Base-by-base conservation (phyloP, 2,329 filamentous ascomycete species). In the Pseudocercospora ulei region DNA sequence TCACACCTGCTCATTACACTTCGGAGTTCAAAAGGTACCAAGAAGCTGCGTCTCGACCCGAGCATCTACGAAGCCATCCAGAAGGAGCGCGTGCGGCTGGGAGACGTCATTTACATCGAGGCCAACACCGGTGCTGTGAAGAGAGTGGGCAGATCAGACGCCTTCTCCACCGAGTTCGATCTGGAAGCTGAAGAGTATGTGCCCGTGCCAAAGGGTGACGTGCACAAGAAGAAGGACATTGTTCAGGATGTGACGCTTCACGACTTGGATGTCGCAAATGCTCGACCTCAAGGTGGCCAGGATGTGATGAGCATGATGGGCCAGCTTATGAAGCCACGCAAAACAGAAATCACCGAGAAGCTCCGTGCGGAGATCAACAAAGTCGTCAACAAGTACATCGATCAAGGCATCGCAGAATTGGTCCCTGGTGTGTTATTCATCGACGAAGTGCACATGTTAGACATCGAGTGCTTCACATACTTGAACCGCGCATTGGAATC, bases 291-390 rank as follows among this genome's bases (percentile, higher is more conserved):
- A 68, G 90, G 90, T 37, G 90, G 90, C 28, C 90, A 98, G 70
- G 90, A 98, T 63, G 93, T 98, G 51, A 96, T 98, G 87, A 95
- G 87, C 69, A 96, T 98, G 90, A 96, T 98, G 88, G 90, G 90
- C 56, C 90, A 98, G 65, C 68, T 98, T 58, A 95, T 96, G 86
- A 96, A 96, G 73, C 90, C 90, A 46, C 92, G 92, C 70, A 95
- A 95, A 78, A 98, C 90, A 4, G 90, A 98, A 63, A 96, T 98
- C 58, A 98, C 90, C 18, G 90, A 98, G 65, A 98, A 98, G 70
- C 69, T 98, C 57, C 77, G 90, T 44, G 71, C 76, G 39, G 90
- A 98, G 68, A 96, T 98, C 69, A 95, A 98, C 75, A 96, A 96
- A 69, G 88, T 98, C 18, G 90, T 98, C 52, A 94, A 86, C 72